Conservation (phyloP, 345 rosid genomes). For the Sonneratia caseolaris region DNA sequence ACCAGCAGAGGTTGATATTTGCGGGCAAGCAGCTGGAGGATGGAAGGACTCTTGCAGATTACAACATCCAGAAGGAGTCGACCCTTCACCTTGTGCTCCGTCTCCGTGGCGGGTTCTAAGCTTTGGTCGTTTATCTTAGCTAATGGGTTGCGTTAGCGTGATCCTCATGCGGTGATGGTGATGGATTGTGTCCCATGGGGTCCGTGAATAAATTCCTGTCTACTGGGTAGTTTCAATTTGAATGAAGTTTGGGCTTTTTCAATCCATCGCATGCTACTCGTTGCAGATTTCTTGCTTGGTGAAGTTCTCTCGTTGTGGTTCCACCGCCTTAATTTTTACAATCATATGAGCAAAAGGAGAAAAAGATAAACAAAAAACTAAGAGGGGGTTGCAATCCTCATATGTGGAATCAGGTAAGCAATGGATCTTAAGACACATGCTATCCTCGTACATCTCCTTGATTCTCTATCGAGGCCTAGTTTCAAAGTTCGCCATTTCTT, state of each 20-base stretch:
- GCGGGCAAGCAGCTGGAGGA: slow-evolving; percentile 7
- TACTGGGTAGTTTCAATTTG: neutral
- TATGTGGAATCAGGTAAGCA: too few species aligned
- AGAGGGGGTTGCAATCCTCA: too few species aligned
- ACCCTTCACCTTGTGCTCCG: slow-evolving; percentile 8
- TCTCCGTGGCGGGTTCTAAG: slow-evolving; percentile 8
- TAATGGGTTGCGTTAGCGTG: neutral
- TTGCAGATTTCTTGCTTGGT: too few species aligned
- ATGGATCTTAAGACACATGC: too few species aligned
- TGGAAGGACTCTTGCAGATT: slow-evolving; percentile 1
- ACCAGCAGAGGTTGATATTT: slow-evolving; percentile 7
- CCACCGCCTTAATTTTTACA: too few species aligned
- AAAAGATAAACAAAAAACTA: too few species aligned
- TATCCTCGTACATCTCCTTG: too few species aligned
- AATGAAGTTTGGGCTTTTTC: neutral
- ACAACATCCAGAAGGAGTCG: slow-evolving; percentile 8
- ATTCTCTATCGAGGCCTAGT: too few species aligned
- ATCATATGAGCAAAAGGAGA: too few species aligned
- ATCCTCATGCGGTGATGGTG: neutral
- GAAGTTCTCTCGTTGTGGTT: too few species aligned
- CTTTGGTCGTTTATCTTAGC: neutral
- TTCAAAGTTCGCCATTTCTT: too few species aligned
- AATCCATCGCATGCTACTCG: neutral
- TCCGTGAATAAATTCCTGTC: neutral
- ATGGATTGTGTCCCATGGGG: neutral